Conservation (phyloP, 192 early-diverging fungal genomes). For the Diversispora eburnea region DNA sequence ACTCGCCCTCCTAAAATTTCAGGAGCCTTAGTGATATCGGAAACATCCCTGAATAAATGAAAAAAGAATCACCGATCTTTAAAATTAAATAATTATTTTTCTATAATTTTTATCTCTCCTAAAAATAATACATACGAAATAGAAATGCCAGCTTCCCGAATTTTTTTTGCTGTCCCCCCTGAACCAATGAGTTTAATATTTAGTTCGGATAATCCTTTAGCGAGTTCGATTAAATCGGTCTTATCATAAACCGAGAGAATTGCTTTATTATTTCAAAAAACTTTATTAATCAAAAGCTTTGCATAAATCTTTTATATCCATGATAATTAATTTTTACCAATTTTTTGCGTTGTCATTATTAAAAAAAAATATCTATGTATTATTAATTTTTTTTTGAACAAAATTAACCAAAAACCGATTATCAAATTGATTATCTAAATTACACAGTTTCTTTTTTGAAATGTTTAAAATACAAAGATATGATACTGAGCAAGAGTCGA, state of each 20-base stretch:
- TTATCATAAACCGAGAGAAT: slow-evolving; percentile 98
- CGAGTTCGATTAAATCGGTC: slow-evolving; percentile 88
- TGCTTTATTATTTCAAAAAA: slow-evolving; percentile 38
- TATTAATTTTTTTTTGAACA: background rate
- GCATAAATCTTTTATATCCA: no score
- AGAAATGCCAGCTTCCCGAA: slow-evolving; percentile 83
- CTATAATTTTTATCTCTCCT: background rate
- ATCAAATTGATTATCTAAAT: background rate
- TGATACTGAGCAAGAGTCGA: background rate
- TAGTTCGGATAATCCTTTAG: slow-evolving; percentile 70
- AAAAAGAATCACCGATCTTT: background rate
- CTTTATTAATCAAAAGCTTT: no score
- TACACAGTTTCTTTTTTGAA: no score
- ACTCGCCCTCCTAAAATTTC: slow-evolving; percentile 99
- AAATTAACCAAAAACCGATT: slow-evolving; percentile 6
- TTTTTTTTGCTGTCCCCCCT: slow-evolving; percentile 90
- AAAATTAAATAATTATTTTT: background rate
- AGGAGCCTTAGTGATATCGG: slow-evolving; percentile 95
- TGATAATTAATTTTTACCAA: background rate
- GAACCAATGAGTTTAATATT: slow-evolving; percentile 86
- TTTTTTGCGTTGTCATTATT: background rate
- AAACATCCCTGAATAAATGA: slow-evolving; percentile 71
- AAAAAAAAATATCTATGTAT: background rate
- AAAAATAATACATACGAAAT: slow-evolving; percentile 60
- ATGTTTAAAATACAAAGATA: slow-evolving; percentile 26